Percentiles rank a stretch among this genome's conserved stretches.
Conservation (phyloP, 2,329 filamentous ascomycete species). For the Didymella segeticola region DNA sequence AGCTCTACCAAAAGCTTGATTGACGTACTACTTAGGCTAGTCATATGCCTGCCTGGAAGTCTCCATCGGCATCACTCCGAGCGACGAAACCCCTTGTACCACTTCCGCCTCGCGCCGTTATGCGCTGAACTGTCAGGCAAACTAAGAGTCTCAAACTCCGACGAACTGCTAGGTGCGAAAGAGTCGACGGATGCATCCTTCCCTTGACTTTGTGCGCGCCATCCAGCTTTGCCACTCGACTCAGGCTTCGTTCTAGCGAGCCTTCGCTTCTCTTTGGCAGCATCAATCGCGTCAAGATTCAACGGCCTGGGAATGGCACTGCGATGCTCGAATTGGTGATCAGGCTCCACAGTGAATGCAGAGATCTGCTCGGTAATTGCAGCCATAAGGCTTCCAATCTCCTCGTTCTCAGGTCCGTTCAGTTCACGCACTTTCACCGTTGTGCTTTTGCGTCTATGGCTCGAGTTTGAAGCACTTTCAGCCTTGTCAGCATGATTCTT, state of each 20-base stretch:
- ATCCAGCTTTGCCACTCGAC: background rate
- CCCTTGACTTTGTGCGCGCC: background rate
- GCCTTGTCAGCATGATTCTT: background rate
- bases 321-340: background rate
- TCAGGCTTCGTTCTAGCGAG: background rate
- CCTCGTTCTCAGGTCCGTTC: background rate
- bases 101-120: constrained; percentile 17
- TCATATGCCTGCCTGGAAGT: too few relatives aligned
- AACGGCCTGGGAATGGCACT: constrained; percentile 13
- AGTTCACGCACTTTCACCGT: background rate
- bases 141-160: constrained; percentile 9
- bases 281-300: background rate
- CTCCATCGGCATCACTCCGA: background rate
- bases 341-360: background rate
- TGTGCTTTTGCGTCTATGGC: background rate
- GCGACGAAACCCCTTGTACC: constrained; percentile 22
- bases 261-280: background rate
- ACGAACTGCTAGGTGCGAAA: background rate
- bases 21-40: background rate
- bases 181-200: background rate
- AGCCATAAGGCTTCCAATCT: background rate
- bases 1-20: background rate
- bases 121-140: constrained; percentile 2
- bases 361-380: background rate
- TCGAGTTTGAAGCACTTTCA: background rate